These are phyloP conservation scores for Colletotrichum gigasporum DNA, from an alignment of 2,329 filamentous ascomycete species.

Conservation along the genomic window DNA sequence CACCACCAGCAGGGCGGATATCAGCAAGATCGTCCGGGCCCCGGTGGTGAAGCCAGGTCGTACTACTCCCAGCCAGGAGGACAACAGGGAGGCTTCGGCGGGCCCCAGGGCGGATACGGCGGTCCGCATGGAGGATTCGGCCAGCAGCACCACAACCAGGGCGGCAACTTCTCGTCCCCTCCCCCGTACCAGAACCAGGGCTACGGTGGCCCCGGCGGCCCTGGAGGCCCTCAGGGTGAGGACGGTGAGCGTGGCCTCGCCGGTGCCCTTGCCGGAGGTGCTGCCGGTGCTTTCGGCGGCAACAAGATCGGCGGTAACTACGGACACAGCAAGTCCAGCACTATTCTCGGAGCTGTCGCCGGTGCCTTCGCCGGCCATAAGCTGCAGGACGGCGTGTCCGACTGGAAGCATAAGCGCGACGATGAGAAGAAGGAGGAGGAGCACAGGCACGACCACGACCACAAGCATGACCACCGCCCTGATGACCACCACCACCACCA, in stretches of 20 bases:
- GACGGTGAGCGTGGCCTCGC: slow-evolving; percentile 53
- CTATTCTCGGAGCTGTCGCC: slow-evolving; percentile 49
- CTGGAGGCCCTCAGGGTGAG: slow-evolving; percentile 36
- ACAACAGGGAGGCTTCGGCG: no score
- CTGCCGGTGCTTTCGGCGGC: slow-evolving; percentile 51
- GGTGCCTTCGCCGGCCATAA: slow-evolving; percentile 54
- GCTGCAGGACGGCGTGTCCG: slow-evolving; percentile 48
- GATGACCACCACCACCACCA: slow-evolving; percentile 31
- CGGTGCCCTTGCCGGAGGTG: slow-evolving; percentile 50
- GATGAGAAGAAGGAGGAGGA: slow-evolving; percentile 48
- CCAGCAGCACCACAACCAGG: slow-evolving; percentile 20
- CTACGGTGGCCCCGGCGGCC: slow-evolving; percentile 26
- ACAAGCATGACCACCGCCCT: background rate
- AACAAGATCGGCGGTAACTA: slow-evolving; percentile 51
- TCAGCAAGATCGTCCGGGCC: background rate
- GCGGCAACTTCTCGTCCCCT: no score
- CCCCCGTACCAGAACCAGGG: slow-evolving; percentile 28
- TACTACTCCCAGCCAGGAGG: no score
- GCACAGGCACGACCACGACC: slow-evolving; percentile 26
- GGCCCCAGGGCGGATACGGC: background rate
- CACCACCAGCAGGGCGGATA: slow-evolving; percentile 9
- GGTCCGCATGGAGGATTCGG: slow-evolving; percentile 8
- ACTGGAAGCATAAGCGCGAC: slow-evolving; percentile 50
- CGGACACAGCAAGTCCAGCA: slow-evolving; percentile 46
- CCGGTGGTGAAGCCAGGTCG: slow-evolving; percentile 18